Base-by-base conservation (phyloP, 495 filamentous ascomycete genomes). In the Hypoxylon lienhwacheense region DNA sequence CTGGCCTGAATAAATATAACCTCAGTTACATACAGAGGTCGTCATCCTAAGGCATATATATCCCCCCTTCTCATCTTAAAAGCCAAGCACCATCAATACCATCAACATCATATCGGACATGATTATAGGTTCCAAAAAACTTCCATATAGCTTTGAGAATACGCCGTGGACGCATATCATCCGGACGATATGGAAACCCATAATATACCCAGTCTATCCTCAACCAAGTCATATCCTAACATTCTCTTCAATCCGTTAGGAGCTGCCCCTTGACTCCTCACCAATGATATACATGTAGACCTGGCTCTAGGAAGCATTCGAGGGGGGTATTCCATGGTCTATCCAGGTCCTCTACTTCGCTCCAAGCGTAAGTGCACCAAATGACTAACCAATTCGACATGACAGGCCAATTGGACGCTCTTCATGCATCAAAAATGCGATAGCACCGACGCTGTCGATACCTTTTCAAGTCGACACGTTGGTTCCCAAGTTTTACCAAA, bases 311-410 rank as follows among this genome's bases (percentile, higher is more conserved):
- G 44, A 56, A 61, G 39, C 31, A 55, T 52, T 29, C 42, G 56
- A 61, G 36, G 58, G 36, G 58, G 58, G 58, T 61, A 61, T 61
- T 48, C 52, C 58, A 45, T 52, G 47, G 49, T 56, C 58, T 56
- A 61, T 53, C 47, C 52, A 35, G 41, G 58, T 56, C 52, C 25
- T 53, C 32, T 51, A 47, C 24, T 51, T 42, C 42, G 28, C 52
- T 34, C 58, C 52, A 31, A 47, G 31, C 26, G 40, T 42, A n/a
- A n/a, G n/a, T n/a, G n/a, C n/a, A n/a, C n/a, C n/a, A n/a, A n/a
- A n/a, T n/a, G 36, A 44, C 10, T 44, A 56, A 55, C 36, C 52
- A 32, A 47, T 17, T 21, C 14, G 45, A 46, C 22, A 53, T 25
- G 20, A 24, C 49, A 39, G 31, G 17, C 37, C 43, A 45, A 10